Evolutionary conservation across 2,329 filamentous ascomycete species (phyloP), one percentile per base, ranked within the genome.

Genomic region (Monosporascus sp.): DNA sequence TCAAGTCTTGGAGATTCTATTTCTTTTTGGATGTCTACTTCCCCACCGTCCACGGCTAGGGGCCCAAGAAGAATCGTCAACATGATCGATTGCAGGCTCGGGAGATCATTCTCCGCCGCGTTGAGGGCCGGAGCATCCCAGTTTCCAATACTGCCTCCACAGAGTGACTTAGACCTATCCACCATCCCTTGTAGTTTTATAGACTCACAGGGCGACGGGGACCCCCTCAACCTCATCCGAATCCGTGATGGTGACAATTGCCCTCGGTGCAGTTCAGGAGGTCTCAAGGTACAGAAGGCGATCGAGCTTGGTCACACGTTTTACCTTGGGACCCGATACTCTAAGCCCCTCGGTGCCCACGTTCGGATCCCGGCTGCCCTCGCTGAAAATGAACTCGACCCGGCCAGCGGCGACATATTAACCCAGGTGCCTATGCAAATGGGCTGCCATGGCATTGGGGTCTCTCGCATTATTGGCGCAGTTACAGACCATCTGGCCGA

Each of bases 271-370:
- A 65, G 72, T 0, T 64, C 76, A 0, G 88, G 88, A 0, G 74
- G 69, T 2, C 75, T 97, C 22, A 77, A 76, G 44, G 76, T 88
- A 3, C 80, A 87, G 53, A 86, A 82, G 57, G 90, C 91, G 7
- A 86, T 97, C 49, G 94, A 99, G 71, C 79, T 97, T 17, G 94
- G 91, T 1, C 94, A 99, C 70, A 97, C 94, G 0, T 99, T 99
- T 73, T 86, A 95, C 69, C 84, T 99, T 1, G 92, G 93, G 11
- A 92, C 90, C 1, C 84, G 92, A 31, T 99, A 99, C 73, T 92
- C 88, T 24, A 77, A 82, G 20, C 87, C 91, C 0, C 77, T 99
- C 1, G 74, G 80, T 7, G 88, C 90, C 1, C 77, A 72, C 1
- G 80, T 94, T 2, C 73, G 75, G 16, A 60, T 76, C 26, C 79